Base-by-base conservation (phyloP, 257 asterid species). In the Datura wrightii region DNA sequence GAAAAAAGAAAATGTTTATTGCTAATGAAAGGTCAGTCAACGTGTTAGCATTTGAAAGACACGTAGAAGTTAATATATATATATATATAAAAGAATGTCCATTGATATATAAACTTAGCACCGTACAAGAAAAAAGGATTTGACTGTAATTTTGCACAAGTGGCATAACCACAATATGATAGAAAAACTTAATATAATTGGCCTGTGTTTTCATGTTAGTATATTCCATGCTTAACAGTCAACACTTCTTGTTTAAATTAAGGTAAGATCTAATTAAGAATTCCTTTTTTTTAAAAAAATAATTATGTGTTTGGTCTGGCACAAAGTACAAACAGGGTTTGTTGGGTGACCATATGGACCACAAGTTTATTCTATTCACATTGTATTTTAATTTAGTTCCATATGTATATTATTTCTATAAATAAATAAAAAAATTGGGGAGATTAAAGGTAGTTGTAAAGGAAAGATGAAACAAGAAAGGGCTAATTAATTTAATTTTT, bases 311-410 rank as follows among this genome's bases (percentile, higher is more conserved):
- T 24, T 24, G 2, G 2, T 14, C 34, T 50, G 81, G 8, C 18
- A 50, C 42, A 3, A 76, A 50, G 82, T 76, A 76, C 62, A 50
- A 50, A 76, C 6, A 50, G 5, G 31, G 44, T 76, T 76, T 76
- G 81, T 76, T 76, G 82, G 46, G 46, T 76, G 60, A 24, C 59
- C 42, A 50, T 19, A 50, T 76, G 82, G 62, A 24, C 82, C 82
- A 50, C 82, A 31, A 76, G 3, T 74, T 76, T 76, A 1, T 50
- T 76, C 14, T 50, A 6, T 76, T 14, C 82, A 16, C 24, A 24
- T 76, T 31, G 13, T 76, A 24, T 50, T 76, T 76, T 76, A 50
- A 6, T 48, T 74, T 48, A 18, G 24, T 24, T 76, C n/a, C n/a
- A 6, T 19, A 11, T 24, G 6, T 50, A 48, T 24, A 24, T 24